These are phyloP conservation scores for Paracamarosporium sp. DNA, from an alignment of 2,329 filamentous ascomycete species.

Conservation along the genomic window DNA sequence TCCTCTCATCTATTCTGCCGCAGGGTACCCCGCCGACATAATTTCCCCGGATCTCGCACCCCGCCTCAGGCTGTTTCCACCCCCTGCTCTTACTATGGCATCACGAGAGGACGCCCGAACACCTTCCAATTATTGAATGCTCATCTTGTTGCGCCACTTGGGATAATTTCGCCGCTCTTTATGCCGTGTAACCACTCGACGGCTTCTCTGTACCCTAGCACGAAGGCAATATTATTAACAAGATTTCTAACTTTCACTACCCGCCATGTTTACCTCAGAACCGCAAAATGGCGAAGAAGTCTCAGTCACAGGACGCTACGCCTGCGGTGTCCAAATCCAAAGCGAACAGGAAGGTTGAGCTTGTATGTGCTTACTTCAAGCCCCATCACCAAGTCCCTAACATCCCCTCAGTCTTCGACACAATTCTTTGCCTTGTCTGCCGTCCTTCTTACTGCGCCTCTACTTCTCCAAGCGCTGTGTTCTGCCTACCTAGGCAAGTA, in stretches of 20 bases:
- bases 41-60: conserved; percentile 10
- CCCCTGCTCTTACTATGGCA: conserved; percentile 8
- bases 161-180: neutral
- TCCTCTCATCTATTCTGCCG: neutral
- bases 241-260: neutral
- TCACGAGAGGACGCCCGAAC: neutral
- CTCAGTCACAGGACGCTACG: neutral
- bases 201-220: neutral
- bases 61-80: conserved; percentile 7
- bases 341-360: neutral
- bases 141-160: neutral
- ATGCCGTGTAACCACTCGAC: neutral
- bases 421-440: neutral
- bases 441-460: conserved; percentile 3
- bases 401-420: neutral
- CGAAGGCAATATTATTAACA: neutral
- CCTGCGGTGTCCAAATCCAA: neutral
- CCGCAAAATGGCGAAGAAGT: conserved; percentile 7
- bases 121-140: neutral
- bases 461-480: conserved; percentile 6
- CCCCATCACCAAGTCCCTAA: neutral
- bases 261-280: neutral
- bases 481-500: neutral
- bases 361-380: neutral
- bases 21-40: conserved; percentile 14